Percentiles rank a stretch among this genome's conserved stretches.
phyloP scores from a whole-genome alignment of 768 basidiomycete species.

The Boletus edulis region DNA sequence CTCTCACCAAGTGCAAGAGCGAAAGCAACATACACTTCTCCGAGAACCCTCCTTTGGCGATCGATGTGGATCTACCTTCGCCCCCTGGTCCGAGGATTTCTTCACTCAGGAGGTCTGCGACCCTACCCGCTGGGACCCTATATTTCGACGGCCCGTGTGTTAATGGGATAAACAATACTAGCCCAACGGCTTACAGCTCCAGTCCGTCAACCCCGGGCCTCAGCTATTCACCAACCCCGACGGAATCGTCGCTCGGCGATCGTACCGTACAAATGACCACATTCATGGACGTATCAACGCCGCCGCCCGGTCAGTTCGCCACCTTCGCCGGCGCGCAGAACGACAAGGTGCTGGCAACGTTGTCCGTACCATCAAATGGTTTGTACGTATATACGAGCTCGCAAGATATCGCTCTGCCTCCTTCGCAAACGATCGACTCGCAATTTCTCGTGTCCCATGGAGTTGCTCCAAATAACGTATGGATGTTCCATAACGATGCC shows the following conservation, averaged over 20 bases:
- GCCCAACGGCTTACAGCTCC: slow-evolving; percentile 26
- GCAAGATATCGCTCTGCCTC: slow-evolving; percentile 12
- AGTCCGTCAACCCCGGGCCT: slow-evolving; percentile 58
- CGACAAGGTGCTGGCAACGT: slow-evolving; percentile 29
- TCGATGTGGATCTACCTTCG: slow-evolving; percentile 1
- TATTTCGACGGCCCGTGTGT: slow-evolving; percentile 12
- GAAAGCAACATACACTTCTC: slow-evolving; percentile 38
- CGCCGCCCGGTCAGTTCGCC: slow-evolving; percentile 37
- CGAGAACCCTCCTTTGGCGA: not conserved
- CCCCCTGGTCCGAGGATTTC: slow-evolving; percentile 13
- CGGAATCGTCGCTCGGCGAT: slow-evolving; percentile 55
- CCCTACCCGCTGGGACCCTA: slow-evolving; percentile 39
- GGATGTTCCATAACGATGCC: slow-evolving; percentile 17
- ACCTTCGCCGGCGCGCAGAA: slow-evolving; percentile 34
- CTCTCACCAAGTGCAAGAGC: slow-evolving; percentile 50
- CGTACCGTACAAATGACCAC: slow-evolving; percentile 55
- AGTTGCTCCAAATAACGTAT: slow-evolving; percentile 7
- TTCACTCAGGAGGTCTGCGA: slow-evolving; percentile 40
- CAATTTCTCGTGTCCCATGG: slow-evolving; percentile 16
- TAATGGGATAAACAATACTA: slow-evolving; percentile 6
- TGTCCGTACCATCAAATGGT: slow-evolving; percentile 15
- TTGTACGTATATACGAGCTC: slow-evolving; percentile 17
- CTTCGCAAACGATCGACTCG: slow-evolving; percentile 9
- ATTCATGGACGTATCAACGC: slow-evolving; percentile 45
- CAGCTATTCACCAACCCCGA: slow-evolving; percentile 58